Evolutionary conservation across 225 moss, liverwort and hornwort species (phyloP).

Genomic region (Neckera pumila): DNA sequence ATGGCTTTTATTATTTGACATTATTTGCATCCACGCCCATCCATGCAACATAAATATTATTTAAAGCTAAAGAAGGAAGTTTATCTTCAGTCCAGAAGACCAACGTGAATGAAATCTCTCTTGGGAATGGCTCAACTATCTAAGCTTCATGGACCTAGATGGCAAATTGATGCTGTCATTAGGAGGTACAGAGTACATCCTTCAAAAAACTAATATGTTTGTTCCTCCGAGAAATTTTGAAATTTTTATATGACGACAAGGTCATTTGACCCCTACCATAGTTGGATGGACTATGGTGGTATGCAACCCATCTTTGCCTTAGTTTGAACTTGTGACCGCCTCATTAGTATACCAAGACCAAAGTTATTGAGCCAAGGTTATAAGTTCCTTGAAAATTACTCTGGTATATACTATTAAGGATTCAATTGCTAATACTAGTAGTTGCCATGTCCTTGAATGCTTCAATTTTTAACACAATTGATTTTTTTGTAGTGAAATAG

Average conservation of each 20-base stretch:
- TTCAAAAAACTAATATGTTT: neutral
- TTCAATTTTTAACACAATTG: neutral
- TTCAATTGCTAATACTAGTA: too few species aligned
- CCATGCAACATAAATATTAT: neutral
- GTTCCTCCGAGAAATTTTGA: fast-evolving
- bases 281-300: neutral
- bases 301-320: fast-evolving
- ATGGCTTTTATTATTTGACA: neutral
- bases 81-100: neutral
- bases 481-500: neutral
- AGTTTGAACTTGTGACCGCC: neutral
- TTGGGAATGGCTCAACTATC: neutral
- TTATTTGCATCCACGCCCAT: neutral
- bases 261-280: neutral
- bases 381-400: too few species aligned
- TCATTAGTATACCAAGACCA: too few species aligned
- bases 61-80: neutral
- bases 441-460: neutral
- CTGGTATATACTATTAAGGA: too few species aligned
- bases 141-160: neutral
- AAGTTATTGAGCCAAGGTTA: too few species aligned
- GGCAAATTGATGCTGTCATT: neutral
- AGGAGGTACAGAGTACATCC: neutral
- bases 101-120: fast-evolving
- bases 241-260: too few species aligned